Evolutionary conservation across 768 basidiomycete genomes (phyloP), one percentile per base, ranked within the genome.

Genomic region (Boletellus ananas): DNA sequence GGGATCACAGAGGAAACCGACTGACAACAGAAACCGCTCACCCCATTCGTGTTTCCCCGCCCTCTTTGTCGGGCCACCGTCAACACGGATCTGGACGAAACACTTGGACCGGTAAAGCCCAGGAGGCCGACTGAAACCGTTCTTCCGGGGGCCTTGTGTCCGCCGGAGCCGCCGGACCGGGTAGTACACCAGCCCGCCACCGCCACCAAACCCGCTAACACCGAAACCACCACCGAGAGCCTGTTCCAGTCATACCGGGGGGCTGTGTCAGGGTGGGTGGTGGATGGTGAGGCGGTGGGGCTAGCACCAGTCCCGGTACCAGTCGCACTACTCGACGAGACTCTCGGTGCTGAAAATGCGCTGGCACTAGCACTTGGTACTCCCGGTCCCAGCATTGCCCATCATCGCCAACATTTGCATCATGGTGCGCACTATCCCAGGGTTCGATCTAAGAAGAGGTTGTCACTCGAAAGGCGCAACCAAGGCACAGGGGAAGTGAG

Each of bases 81-180:
- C 59, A 20, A 65, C 51, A 31, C 49, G 41, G 16, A 65, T 55
- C 18, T 54, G 36, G 17, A 65, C 45, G 38, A 59, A 66, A 18
- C 57, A 66, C 27, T 61, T 65, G 9, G 57, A 56, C 64, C 64
- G 57, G 64, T 11, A 39, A 50, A 46, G 1, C 29, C 49, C 0
- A 64, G 64, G 34, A 65, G 25, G n/a, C 63, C 61, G 0, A 57
- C 64, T 29, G 88, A 76, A 90, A 98, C 43, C 94, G 76, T 73
- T 95, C 95, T 65, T 98, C 95, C 1, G 93, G 85, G 16, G 89
- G 77, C 60, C 90, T 73, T 4, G 80, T 69, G 62, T 92, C 89
- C 1, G 81, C 71, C 8, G 90, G 84, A 0, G 78, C 46, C 29
- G 29, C 10, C 29, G 6, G 29, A 13, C 48, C 39, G 3, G 59